Evolutionary conservation across 176 grass and related monocot species (phyloP), one percentile per base, ranked within the genome.

Genomic region (Hsuehochloa calcarea): DNA sequence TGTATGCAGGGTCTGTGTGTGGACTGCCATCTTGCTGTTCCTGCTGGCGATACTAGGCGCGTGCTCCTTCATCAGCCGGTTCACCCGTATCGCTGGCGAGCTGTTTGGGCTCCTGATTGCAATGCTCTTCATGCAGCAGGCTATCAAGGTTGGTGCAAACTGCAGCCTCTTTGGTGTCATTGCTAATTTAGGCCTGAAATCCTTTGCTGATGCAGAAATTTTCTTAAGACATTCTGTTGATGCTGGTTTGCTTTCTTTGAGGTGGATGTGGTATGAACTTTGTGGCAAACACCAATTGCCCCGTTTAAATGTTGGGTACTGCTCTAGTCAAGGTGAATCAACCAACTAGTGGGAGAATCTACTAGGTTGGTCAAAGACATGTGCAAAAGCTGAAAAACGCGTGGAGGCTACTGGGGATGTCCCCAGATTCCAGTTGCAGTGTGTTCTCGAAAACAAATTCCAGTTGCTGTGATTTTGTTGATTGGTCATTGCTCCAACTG

Each of bases 121-220:
- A 10, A 99, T 94, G 97, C 88, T 99, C 19, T 99, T 99, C 62
- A 99, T 99, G 97, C 97, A 99, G 82, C 97, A 99, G 81, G 97
- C 97, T 82, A 94, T 99, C 78, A 96, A 99, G 91, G 96, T 98
- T 69, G 25, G 84, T 73, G 52, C 40, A 51, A 37, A 80, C 27
- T 35, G 60, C 45, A 20, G 70, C 26, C 26, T 22, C 39, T 76
- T 82, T 60, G 6, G 69, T 51, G 19, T n/a, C 51, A 41, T 85
- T 70, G 6, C 82, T 65, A 22, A 23, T 81, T 58, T 89, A 54
- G 37, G 23, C 39, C 72, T 84, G 25, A 59, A 47, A 51, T 72
- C 86, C 15, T 76, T 26, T 68, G 67, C n/a, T 41, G 40, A 84
- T 43, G 60, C 25, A 44, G 27, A 68, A 31, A 25, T 43, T 68